Evolutionary conservation across 345 rosid species (phyloP).

Genomic region (Isatis tinctoria): DNA sequence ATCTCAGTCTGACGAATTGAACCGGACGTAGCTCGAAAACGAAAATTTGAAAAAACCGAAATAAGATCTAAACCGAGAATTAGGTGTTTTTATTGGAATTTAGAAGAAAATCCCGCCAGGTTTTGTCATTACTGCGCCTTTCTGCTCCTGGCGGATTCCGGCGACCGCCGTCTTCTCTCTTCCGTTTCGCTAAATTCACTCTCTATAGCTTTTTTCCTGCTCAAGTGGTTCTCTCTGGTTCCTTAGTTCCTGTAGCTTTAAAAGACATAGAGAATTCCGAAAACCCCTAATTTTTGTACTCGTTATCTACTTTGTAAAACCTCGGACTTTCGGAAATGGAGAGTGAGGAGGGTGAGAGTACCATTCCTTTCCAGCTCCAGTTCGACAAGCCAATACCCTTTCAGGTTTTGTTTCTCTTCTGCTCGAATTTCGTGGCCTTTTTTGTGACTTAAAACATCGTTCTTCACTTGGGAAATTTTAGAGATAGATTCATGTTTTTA

Average conservation of each 20-base stretch:
- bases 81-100: constrained; percentile 16
- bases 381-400: constrained; percentile 78
- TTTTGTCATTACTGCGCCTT: not conserved
- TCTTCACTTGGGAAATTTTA: not conserved
- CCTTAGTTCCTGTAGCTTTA: not conserved
- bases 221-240: not conserved
- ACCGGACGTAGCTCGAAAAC: not conserved
- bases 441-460: not conserved
- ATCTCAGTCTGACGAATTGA: not conserved
- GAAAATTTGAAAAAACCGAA: not conserved
- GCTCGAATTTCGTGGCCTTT: not conserved
- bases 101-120: constrained; percentile 31
- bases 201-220: not conserved
- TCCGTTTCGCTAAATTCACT: not conserved
- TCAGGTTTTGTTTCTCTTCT: constrained; percentile 45
- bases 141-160: constrained; percentile 22
- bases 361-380: constrained; percentile 79
- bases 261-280: not conserved
- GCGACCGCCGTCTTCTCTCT: constrained; percentile 9
- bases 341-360: constrained; percentile 50
- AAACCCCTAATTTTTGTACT: not conserved
- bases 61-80: constrained; percentile 20
- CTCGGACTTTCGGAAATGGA: constrained; percentile 48
- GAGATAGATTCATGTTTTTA: not conserved
- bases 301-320: not conserved